Percentiles rank a stretch among this genome's conserved stretches.
Conservation (phyloP, 768 basidiomycete genomes). For the Lyophyllum semitale region DNA sequence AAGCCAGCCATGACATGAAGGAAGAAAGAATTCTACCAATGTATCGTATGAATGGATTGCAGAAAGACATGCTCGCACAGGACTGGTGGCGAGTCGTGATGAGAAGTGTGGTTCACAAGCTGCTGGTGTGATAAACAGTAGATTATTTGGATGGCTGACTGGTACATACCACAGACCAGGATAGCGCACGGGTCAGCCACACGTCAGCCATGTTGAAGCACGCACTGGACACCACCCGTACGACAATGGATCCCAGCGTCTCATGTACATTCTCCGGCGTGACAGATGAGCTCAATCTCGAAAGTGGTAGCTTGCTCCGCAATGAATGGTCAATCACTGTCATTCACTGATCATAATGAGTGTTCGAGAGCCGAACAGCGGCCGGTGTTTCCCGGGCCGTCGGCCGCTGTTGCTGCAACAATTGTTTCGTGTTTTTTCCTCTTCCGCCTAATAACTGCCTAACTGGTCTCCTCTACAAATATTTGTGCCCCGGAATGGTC, state of each 20-base stretch:
- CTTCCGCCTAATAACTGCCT: no score
- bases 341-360: no score
- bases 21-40: conserved; percentile 8
- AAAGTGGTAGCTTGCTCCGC: no score
- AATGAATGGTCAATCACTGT: no score
- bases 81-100: not conserved
- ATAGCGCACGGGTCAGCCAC: not conserved
- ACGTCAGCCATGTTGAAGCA: no score
- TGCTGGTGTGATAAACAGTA: no score
- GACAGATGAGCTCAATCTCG: not conserved
- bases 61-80: conserved; percentile 3
- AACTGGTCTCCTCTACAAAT: no score
- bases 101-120: not conserved
- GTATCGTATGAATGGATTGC: not conserved
- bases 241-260: not conserved
- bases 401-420: no score
- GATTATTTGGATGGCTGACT: not conserved
- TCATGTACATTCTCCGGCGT: not conserved
- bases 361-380: no score
- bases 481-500: not conserved
- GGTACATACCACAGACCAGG: not conserved
- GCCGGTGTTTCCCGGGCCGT: not conserved
- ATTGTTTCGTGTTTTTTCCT: no score
- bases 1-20: conserved; percentile 14
- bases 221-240: no score